phyloP scores from a whole-genome alignment of 768 basidiomycete species.

The Xerocomus potaroensis region DNA sequence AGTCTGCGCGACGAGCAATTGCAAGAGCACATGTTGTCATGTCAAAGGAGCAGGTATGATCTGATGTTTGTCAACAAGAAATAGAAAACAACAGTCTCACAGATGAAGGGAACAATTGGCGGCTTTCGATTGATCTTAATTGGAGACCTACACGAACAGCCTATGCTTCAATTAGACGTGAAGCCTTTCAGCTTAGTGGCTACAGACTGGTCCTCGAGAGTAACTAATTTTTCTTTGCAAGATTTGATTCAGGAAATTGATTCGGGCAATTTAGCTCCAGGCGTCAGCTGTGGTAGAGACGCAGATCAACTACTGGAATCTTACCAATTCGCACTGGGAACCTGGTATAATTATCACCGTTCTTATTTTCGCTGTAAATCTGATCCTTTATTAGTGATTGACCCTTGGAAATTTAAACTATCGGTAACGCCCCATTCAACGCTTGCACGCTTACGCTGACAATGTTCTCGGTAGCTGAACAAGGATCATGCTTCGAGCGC shows the following conservation, averaged over 20 bases:
- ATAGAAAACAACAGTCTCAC: conserved; percentile 1
- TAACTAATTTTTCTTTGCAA: conserved; percentile 33
- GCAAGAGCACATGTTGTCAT: conserved; percentile 47
- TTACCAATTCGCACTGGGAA: conserved; percentile 98
- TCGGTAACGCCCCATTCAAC: conserved; percentile 38
- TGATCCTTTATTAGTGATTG: conserved; percentile 60
- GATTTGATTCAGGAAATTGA: conserved; percentile 1
- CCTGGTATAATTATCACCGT: conserved; percentile 73
- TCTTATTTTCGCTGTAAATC: no score
- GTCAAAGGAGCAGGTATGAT: conserved; percentile 76
- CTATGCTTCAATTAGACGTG: conserved; percentile 83
- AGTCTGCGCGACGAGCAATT: conserved; percentile 13
- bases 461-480: conserved; percentile 40
- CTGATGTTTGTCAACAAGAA: neutral
- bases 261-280: conserved; percentile 53
- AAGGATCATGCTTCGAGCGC: conserved; percentile 49
- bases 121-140: conserved; percentile 93
- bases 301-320: conserved; percentile 92
- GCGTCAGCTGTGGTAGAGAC: conserved; percentile 78
- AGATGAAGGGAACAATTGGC: conserved; percentile 85
- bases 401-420: conserved; percentile 89
- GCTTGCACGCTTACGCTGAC: conserved; percentile 11
- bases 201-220: conserved; percentile 93
- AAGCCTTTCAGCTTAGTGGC: conserved; percentile 79
- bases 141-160: conserved; percentile 92